Evolutionary conservation across 2,329 filamentous ascomycete genomes (phyloP), one percentile per base, ranked within the genome.

Genomic region (Aureobasidium sp.): DNA sequence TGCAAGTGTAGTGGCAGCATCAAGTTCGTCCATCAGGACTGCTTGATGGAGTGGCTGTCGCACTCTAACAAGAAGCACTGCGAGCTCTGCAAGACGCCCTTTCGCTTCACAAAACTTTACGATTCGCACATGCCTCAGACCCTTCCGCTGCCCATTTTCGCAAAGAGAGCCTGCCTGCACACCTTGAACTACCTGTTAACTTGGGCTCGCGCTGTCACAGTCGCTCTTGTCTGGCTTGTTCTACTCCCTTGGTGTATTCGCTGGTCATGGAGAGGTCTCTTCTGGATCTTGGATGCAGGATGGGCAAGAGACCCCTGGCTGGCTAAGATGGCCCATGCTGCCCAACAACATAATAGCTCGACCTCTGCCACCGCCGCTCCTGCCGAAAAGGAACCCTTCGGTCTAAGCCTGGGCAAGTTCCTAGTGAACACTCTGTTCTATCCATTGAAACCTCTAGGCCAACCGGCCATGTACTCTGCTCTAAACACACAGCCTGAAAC

Each of bases 1-100:
- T 99, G 94, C 86, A 97, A 97, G 80, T 99, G 94, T 79, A 97
- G 91, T 72, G 94, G 94, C 62, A 97, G 93, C 77, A 99, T 99
- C 78, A 97, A 96, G 78, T 96, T 89, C 71, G 94, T 99, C 65
- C 94, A 99, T 74, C 94, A 99, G 76, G 90, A 95, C 73, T 99
- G 94, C 74, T 79, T 99, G 76, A 96, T 99, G 88, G 92, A 97
- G 76, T 99, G 94, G 94, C 82, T 99, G 25, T 93, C 91, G 55
- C 95, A 99, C 75, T 97, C 94, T 1, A 92, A 99, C 74, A 99
- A 99, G 84, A 97, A 97, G 76, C 90, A 99, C 79, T 99, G 95
- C 81, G 94, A 99, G 79, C 86, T 99, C 39, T 99, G 94, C 85
- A 99, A 99, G 79, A 99, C 94, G 2, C 87, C 92, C 0, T 99